phyloP scores from a whole-genome alignment of 768 basidiomycete species.

The Cyclocybe aegerita region DNA sequence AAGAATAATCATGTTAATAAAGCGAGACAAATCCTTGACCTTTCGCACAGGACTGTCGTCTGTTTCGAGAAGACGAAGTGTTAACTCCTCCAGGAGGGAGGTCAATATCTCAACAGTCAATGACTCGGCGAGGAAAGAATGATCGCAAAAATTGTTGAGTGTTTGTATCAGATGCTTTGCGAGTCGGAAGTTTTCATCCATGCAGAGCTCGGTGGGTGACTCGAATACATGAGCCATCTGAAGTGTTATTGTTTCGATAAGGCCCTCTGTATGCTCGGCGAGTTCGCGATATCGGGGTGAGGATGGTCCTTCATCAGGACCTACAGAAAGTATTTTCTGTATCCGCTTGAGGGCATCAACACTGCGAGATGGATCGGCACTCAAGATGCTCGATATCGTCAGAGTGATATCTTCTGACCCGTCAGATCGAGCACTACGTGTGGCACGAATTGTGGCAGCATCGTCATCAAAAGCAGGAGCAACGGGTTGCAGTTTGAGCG shows the following conservation, averaged over 20 bases:
- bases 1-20: constrained; percentile 98
- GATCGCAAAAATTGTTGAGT: constrained; percentile 92
- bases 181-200: constrained; percentile 84
- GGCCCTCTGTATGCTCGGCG: constrained; percentile 75
- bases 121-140: constrained; percentile 82
- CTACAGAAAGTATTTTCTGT: constrained; percentile 79
- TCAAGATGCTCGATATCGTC: constrained; percentile 86
- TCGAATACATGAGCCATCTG: constrained; percentile 95
- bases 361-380: constrained; percentile 80
- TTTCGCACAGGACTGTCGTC: constrained; percentile 83
- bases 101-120: constrained; percentile 83
- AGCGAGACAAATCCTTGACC: constrained; percentile 90
- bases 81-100: constrained; percentile 88
- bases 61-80: constrained; percentile 87
- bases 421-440: constrained; percentile 31
- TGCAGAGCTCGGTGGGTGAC: constrained; percentile 66
- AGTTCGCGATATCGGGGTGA: constrained; percentile 74
- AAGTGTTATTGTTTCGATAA: constrained; percentile 87
- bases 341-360: constrained; percentile 94
- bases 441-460: constrained; percentile 14
- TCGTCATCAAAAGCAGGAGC: constrained; percentile 3
- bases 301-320: constrained; percentile 70
- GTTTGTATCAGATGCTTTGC: constrained; percentile 98
- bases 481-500: constrained; percentile 1
- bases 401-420: constrained; percentile 66